Evolutionary conservation across 2,329 filamentous ascomycete genomes (phyloP).

Genomic region (Fusarium nurragi): DNA sequence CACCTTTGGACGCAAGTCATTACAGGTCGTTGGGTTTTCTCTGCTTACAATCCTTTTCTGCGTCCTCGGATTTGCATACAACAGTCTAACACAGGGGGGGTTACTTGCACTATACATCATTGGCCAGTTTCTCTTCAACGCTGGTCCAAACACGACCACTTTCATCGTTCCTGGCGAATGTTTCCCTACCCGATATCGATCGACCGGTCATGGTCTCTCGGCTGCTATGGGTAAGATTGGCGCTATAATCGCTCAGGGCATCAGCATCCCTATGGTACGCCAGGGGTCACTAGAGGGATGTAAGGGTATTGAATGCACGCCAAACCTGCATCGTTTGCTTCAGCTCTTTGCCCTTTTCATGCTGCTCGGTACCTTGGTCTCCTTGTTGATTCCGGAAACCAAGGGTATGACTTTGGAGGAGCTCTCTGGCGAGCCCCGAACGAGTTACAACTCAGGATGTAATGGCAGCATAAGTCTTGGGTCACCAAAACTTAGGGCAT

Average conservation of each 20-base stretch:
- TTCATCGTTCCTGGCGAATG: conserved; percentile 73
- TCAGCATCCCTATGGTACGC: conserved; percentile 70
- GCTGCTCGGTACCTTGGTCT: conserved; percentile 74
- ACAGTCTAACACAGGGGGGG: conserved; percentile 57
- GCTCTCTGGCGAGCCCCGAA: conserved; percentile 72
- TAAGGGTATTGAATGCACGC: conserved; percentile 58
- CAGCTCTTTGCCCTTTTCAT: conserved; percentile 84
- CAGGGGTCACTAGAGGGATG: conserved; percentile 63
- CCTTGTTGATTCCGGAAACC: conserved; percentile 80
- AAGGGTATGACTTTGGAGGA: conserved; percentile 78
- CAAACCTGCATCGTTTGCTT: conserved; percentile 77
- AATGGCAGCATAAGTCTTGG: conserved; percentile 59
- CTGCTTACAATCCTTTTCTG: conserved; percentile 70
- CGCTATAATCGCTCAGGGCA: conserved; percentile 72
- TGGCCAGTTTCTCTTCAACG: conserved; percentile 74
- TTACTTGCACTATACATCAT: conserved; percentile 71
- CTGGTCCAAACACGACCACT: conserved; percentile 72
- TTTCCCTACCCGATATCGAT: conserved; percentile 71
- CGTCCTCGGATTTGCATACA: conserved; percentile 68
- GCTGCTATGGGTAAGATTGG: conserved; percentile 75
- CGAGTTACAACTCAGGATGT: conserved; percentile 63
- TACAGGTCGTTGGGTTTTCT: conserved; percentile 72
- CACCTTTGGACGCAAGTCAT: conserved; percentile 78
- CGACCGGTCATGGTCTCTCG: conserved; percentile 70
- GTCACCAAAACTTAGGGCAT: conserved; percentile 47